phyloP scores from a whole-genome alignment of 805 yeast genomes.

The Torulaspora maleeae region DNA sequence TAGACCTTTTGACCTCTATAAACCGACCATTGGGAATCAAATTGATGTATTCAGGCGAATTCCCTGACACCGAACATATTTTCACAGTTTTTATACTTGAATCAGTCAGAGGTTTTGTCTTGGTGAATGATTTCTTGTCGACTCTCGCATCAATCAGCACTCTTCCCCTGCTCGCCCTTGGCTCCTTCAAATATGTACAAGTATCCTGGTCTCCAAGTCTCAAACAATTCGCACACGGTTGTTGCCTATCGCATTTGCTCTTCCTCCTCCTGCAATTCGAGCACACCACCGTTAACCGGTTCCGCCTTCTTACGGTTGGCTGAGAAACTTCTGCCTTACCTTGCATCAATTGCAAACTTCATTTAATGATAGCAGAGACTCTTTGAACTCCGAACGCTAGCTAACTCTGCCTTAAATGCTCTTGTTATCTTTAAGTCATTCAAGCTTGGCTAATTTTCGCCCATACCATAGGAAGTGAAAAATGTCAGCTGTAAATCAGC shows the following conservation, averaged over 20 bases:
- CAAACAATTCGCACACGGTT: constrained; percentile 29
- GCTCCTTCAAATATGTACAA: constrained; percentile 15
- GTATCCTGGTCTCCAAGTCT: constrained; percentile 20
- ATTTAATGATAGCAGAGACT: not conserved
- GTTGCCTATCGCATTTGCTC: constrained; percentile 29
- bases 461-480: not conserved
- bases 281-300: constrained; percentile 31
- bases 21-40: constrained; percentile 26
- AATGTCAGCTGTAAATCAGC: not conserved
- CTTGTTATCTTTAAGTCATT: no score
- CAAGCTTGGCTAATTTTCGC: no score
- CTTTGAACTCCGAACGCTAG: not conserved
- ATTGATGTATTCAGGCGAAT: constrained; percentile 15
- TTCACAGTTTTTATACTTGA: not conserved
- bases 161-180: not conserved
- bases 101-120: not conserved
- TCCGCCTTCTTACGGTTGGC: constrained; percentile 19
- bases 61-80: not conserved
- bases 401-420: not conserved
- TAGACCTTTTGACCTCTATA: constrained; percentile 29
- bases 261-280: constrained; percentile 34
- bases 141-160: not conserved
- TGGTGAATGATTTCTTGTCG: not conserved
- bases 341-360: constrained; percentile 2
- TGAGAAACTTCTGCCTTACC: constrained; percentile 2